Evolutionary conservation across 2,329 filamentous ascomycete species (phyloP), one percentile per base, ranked within the genome.

Genomic region (Colletotrichum sp.): DNA sequence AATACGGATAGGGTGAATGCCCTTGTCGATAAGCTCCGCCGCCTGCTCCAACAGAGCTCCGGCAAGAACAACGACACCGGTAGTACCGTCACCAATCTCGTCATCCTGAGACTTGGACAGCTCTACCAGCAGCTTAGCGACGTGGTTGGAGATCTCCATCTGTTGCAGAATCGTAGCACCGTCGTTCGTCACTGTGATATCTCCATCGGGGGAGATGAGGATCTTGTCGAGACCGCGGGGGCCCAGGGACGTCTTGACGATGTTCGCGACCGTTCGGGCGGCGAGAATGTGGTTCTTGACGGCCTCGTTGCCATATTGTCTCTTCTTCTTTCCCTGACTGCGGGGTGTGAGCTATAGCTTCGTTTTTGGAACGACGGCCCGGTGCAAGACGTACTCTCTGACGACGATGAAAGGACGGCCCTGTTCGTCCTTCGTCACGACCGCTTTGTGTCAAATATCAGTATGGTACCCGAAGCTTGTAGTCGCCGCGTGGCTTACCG

Each of bases 131-230:
- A 99, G 90, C 88, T 98, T 98, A 77, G 97, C 97, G 77, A 99
- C 96, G 86, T 98, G 96, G 90, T 99, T 98, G 80, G 95, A 95
- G 80, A 99, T 96, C 88, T 99, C 97, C 97, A 99, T 99, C 91
- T 98, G 96, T 81, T 95, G 94, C 79, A 99, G 90, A 81, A 99
- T 99, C 61, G 97, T 99, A 71, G 97, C 97, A 82, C 97, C 97
- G 87, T 99, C 97, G 88, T 99, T 99, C 80, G 97, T 99, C 77
- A 99, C 96, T 77, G 97, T 99, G 85, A 99, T 99, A 86, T 99
- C 97, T 85, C 97, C 97, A 84, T 99, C 97, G 77, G 97, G 95
- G 67, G 97, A 99, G 81, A 99, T 99, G 81, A 99, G 92, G 83
- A 99, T 99, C 90, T 99, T 99, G 90, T 99, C 97, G 83, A 99